Percentiles rank a stretch among this genome's conserved stretches.
Evolutionary conservation across 2,329 filamentous ascomycete genomes (phyloP).

Genomic region (Cryphonectria naterciae): DNA sequence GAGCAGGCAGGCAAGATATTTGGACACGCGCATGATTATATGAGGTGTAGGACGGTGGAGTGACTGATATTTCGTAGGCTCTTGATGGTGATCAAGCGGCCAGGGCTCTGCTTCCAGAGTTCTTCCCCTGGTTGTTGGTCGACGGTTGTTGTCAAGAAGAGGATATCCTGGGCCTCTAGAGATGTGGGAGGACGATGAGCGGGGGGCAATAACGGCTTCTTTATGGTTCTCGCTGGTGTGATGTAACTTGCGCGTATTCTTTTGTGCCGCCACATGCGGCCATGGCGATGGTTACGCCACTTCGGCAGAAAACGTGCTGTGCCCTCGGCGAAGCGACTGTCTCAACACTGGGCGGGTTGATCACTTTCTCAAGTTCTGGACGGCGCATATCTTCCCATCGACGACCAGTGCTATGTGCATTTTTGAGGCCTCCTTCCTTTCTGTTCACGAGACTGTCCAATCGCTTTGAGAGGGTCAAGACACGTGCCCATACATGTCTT

Average conservation of each 20-base stretch:
- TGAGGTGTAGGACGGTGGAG: not conserved
- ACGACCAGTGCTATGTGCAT: not conserved
- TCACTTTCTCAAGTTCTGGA: not conserved
- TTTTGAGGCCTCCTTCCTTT: not conserved
- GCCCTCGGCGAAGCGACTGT: not conserved
- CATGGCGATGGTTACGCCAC: not conserved
- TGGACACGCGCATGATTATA: not conserved
- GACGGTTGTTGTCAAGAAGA: not conserved
- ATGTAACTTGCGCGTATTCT: not conserved
- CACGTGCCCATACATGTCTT: not conserved
- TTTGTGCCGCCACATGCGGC: not conserved
- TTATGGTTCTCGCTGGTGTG: not conserved
- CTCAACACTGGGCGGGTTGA: not conserved
- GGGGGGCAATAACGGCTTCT: not conserved
- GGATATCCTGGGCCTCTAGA: not conserved
- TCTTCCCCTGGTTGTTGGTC: not conserved
- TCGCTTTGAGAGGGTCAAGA: not conserved
- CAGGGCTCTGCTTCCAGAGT: not conserved
- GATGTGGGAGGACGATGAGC: not conserved
- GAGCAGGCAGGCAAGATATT: not conserved
- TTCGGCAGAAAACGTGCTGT: not conserved
- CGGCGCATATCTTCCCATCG: not conserved
- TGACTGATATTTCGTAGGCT: accelerated
- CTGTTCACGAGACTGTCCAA: not conserved
- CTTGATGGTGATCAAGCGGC: not conserved